Evolutionary conservation across 257 asterid genomes (phyloP), one percentile per base, ranked within the genome.

Genomic region (Solanum boliviense): DNA sequence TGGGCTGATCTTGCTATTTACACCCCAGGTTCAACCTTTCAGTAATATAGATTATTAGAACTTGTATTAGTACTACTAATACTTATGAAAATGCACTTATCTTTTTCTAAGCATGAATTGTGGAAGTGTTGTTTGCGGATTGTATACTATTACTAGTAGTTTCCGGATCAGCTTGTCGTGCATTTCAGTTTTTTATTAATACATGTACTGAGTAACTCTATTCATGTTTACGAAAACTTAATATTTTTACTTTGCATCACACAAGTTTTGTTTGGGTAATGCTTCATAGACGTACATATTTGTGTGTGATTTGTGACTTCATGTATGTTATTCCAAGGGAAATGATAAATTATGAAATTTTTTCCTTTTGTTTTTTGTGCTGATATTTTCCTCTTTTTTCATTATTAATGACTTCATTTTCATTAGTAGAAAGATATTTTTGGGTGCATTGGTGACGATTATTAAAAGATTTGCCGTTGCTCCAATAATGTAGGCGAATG

Each of bases 1-100:
- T 95, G 96, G 96, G 93, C 98, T 86, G 98, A 91, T 91, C 96
- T 96, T 88, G 90, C 98, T 81, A 94, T 95, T 83, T 92, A 88
- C 91, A 90, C 95, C 35, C 95, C 95, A 41, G 89, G 92, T 86
- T 93, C 94, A 6, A 91, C 75, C 71, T 92, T 92, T 90, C 91
- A 89, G 86, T 25, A 27, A 46, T 27, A 7, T 20, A 32, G 81
- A 34, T 34, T 73, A 34, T 41, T 41, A 41, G 8, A 41, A 41
- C 36, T n/a, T 78, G 65, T 41, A 25, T 23, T 13, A 73, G n/a
- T 27, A 25, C 13, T 78, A n/a, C 2, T 76, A 25, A 6, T 76
- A 76, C 20, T 76, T 13, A 4, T 39, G 84, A 6, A 76, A 39
- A 76, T 6, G 35, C 52, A 21, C n/a, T 74, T n/a, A 21, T 74